Percentiles rank a stretch among this genome's conserved stretches.
Conservation (phyloP, 108 stramenopile species). For the Halocafeteria seosinensis region DNA sequence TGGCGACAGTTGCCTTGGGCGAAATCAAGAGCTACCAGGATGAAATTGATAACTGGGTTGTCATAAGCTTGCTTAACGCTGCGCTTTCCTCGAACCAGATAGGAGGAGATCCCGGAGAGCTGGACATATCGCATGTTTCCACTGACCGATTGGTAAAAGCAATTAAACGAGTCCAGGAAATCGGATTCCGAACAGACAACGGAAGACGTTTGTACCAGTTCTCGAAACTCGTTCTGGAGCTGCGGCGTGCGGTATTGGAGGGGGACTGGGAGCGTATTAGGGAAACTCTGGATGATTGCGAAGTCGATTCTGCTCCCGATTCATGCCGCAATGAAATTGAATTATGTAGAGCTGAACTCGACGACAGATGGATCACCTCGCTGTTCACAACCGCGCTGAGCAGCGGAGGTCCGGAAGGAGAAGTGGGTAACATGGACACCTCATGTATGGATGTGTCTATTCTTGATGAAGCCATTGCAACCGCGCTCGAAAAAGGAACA, state of each 20-base stretch:
- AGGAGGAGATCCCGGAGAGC: not conserved
- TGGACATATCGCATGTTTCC: not conserved
- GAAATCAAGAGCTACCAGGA: not conserved
- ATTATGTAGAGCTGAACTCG: not conserved
- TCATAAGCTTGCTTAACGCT: not conserved
- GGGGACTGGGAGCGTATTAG: not conserved
- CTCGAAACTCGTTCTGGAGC: not conserved
- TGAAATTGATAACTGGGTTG: slow-evolving; percentile 3
- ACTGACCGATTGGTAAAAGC: not conserved
- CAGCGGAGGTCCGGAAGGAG: not conserved
- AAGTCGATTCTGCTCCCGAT: not conserved
- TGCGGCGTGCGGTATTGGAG: slow-evolving; percentile 3
- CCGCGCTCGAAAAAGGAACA: not conserved
- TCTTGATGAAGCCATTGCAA: not conserved
- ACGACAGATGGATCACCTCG: not conserved
- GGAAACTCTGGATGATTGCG: not conserved
- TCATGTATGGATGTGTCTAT: not conserved
- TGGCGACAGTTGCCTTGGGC: not conserved
- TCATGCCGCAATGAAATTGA: not conserved
- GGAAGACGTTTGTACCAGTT: not conserved
- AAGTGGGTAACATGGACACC: not conserved
- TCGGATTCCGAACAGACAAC: slow-evolving; percentile 3
- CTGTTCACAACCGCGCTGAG: not conserved
- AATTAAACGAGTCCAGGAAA: not conserved
- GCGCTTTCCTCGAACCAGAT: not conserved